phyloP scores from a whole-genome alignment of 2,329 filamentous ascomycete species.

The Coleophoma eucalyptorum region DNA sequence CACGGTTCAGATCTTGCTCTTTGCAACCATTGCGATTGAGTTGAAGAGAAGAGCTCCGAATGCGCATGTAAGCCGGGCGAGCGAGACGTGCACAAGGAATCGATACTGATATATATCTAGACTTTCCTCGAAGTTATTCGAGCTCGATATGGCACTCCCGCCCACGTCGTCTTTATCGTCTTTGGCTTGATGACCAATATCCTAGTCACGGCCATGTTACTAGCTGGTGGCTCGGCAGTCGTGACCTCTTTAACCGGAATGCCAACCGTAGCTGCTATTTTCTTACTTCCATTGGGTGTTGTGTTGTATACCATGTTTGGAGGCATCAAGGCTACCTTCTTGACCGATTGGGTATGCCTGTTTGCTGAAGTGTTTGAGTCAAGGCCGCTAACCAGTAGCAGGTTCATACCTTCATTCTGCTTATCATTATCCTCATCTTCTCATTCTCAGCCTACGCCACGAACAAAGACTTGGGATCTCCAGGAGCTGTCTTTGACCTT shows the following conservation, averaged over 20 bases:
- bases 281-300: slow-evolving; percentile 76
- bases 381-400: slow-evolving; percentile 48
- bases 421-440: slow-evolving; percentile 84
- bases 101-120: slow-evolving; percentile 6
- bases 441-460: slow-evolving; percentile 79
- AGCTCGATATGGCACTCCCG: slow-evolving; percentile 69
- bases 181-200: slow-evolving; percentile 85
- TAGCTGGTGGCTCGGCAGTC: slow-evolving; percentile 79
- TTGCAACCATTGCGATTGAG: slow-evolving; percentile 87
- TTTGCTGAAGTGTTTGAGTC: not conserved
- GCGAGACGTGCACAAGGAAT: not conserved
- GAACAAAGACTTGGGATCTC: slow-evolving; percentile 68
- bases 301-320: slow-evolving; percentile 74
- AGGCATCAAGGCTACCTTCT: slow-evolving; percentile 82
- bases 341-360: slow-evolving; percentile 46
- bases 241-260: slow-evolving; percentile 69
- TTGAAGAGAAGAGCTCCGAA: slow-evolving; percentile 84
- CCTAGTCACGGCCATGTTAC: slow-evolving; percentile 82
- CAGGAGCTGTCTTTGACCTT: slow-evolving; percentile 73
- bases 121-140: slow-evolving; percentile 79
- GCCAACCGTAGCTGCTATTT: slow-evolving; percentile 76
- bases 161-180: slow-evolving; percentile 75
- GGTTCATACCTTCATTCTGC: slow-evolving; percentile 78
- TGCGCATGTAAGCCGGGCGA: slow-evolving; percentile 51
- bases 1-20: slow-evolving; percentile 83